A percentile compares a stretch with the other conserved stretches of the same genome.
Conservation (phyloP, 805 yeast species). For the Metschnikowia anglica region DNA sequence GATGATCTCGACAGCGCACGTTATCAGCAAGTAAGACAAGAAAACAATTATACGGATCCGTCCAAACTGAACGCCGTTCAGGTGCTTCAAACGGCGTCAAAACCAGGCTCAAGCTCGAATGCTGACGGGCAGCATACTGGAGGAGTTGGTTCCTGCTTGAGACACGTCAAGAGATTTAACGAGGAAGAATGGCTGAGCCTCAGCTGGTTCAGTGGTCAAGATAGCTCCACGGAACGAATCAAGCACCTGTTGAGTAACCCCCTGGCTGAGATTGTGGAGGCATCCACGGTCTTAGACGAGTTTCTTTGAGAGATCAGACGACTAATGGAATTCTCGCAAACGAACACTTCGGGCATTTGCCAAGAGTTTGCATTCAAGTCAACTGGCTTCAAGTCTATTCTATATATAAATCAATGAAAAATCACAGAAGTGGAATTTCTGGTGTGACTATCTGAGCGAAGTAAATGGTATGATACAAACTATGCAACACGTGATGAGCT, state of each 20-base stretch:
- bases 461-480: too few relatives aligned
- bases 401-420: too few relatives aligned
- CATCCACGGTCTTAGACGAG: slow-evolving; percentile 21
- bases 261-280: slow-evolving; percentile 17
- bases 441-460: too few relatives aligned
- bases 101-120: slow-evolving; percentile 24
- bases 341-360: too few relatives aligned
- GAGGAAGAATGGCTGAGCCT: slow-evolving; percentile 42
- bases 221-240: slow-evolving; percentile 20
- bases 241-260: slow-evolving; percentile 19
- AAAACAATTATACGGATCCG: slow-evolving; percentile 25
- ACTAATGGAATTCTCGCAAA: too few relatives aligned
- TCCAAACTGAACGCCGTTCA: slow-evolving; percentile 32
- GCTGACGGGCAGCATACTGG: slow-evolving; percentile 28
- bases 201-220: slow-evolving; percentile 27
- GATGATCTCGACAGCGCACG: slow-evolving; percentile 56
- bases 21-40: slow-evolving; percentile 39
- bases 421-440: too few relatives aligned
- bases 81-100: slow-evolving; percentile 43
- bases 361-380: too few relatives aligned
- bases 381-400: too few relatives aligned
- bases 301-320: slow-evolving; percentile 18
- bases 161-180: slow-evolving; percentile 38
- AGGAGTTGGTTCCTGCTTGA: slow-evolving; percentile 41
- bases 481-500: too few relatives aligned